A percentile compares a stretch with the other conserved stretches of the same genome.
These are phyloP conservation scores for Talaromyces sp. DNA, from an alignment of 2,329 filamentous ascomycete genomes.

Conservation along the genomic window DNA sequence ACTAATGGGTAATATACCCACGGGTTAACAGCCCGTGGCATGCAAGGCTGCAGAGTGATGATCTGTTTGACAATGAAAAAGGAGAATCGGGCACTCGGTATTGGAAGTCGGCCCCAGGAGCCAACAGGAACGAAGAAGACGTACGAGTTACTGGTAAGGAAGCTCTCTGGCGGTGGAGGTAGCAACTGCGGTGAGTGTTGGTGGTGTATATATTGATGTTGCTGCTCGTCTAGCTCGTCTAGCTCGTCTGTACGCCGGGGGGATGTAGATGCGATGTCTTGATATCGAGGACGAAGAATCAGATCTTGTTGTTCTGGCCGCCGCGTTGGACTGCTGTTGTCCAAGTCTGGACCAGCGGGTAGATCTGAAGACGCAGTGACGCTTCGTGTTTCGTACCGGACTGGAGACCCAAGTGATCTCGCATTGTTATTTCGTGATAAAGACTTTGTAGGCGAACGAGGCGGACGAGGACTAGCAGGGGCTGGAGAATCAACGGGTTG, in stretches of 20 bases:
- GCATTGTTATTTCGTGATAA: background rate
- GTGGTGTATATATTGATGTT: conserved; percentile 18
- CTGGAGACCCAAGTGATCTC: conserved; percentile 5
- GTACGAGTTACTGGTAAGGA: conserved; percentile 11
- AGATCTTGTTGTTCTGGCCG: conserved; percentile 27
- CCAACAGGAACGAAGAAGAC: conserved; percentile 15
- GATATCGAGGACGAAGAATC: conserved; percentile 26
- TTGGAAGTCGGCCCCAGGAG: conserved; percentile 23
- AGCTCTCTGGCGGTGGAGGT: background rate
- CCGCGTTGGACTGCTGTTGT: conserved; percentile 13
- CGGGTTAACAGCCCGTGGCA: conserved; percentile 62
- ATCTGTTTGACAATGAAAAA: conserved; percentile 66
- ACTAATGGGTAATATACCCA: conserved; percentile 64
- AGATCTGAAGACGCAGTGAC: background rate
- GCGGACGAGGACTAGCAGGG: conserved; percentile 19
- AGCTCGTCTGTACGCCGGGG: conserved; percentile 17
- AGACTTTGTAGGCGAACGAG: conserved; percentile 19
- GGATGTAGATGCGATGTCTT: conserved; percentile 17
- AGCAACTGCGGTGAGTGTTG: conserved; percentile 11
- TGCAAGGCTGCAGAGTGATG: conserved; percentile 62
- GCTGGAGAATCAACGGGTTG: conserved; percentile 34
- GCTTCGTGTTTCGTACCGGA: conserved; percentile 8
- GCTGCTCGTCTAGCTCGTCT: conserved; percentile 11
- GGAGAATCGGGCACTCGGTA: conserved; percentile 46
- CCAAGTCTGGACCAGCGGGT: background rate